Conservation (phyloP, 768 basidiomycete species). For the Macrolepiota fuliginosa region DNA sequence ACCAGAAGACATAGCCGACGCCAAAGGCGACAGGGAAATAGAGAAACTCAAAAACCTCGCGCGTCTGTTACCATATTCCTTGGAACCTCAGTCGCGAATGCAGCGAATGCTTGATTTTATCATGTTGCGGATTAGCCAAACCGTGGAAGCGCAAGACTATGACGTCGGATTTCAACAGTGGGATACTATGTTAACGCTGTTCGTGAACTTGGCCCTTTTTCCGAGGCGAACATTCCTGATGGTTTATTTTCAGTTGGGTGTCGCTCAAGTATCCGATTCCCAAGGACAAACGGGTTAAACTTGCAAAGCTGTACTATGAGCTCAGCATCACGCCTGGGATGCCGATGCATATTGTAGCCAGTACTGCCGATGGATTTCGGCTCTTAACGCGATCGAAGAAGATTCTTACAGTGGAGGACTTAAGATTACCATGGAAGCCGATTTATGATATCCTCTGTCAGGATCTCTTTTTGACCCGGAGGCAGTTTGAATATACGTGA, state of each 20-base stretch:
- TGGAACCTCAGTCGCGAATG: constrained; percentile 77
- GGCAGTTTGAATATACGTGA: constrained; percentile 79
- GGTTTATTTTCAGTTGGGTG: constrained; percentile 47
- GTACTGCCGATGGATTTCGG: constrained; percentile 62
- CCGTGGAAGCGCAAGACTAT: constrained; percentile 77
- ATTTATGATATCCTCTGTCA: constrained; percentile 66
- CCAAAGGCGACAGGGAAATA: constrained; percentile 44
- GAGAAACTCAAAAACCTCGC: constrained; percentile 64
- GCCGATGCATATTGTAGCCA: constrained; percentile 65
- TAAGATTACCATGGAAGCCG: constrained; percentile 83
- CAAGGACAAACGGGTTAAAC: constrained; percentile 67
- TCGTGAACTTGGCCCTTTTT: constrained; percentile 26
- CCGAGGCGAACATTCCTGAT: constrained; percentile 1
- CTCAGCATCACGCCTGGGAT: constrained; percentile 75
- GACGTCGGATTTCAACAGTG: constrained; percentile 78
- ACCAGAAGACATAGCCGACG: constrained; percentile 26
- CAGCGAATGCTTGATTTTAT: constrained; percentile 74
- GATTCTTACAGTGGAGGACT: constrained; percentile 72
- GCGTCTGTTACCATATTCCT: constrained; percentile 67
- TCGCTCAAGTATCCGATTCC: constrained; percentile 88
- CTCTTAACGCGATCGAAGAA: constrained; percentile 64
- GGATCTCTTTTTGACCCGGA: constrained; percentile 73
- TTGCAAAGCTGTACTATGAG: constrained; percentile 80
- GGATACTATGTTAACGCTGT: constrained; percentile 77
- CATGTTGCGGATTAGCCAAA: constrained; percentile 64